phyloP scores from a whole-genome alignment of 2,329 filamentous ascomycete species.

The Stachybotrys chlorohalonatus region DNA sequence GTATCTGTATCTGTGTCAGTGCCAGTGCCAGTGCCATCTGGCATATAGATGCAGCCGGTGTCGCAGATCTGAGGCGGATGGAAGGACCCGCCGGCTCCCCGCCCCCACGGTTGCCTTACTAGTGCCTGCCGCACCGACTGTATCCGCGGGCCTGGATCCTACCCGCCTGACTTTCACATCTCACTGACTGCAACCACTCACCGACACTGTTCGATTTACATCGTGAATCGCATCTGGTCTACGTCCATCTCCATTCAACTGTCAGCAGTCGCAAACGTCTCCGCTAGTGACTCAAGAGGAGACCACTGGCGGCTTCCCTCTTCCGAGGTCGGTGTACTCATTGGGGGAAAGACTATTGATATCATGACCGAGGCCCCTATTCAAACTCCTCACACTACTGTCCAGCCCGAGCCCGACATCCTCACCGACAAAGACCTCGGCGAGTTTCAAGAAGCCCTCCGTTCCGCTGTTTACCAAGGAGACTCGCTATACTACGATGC shows the following conservation, averaged over 20 bases:
- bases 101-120: not conserved
- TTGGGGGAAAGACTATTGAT: not conserved
- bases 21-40: too few species aligned
- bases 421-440: constrained; percentile 17
- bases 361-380: not conserved
- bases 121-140: not conserved
- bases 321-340: not conserved
- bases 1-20: too few species aligned
- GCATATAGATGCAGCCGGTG: not conserved
- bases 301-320: not conserved
- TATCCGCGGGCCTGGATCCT: not conserved
- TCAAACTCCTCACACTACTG: not conserved
- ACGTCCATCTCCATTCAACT: too few species aligned
- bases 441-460: constrained; percentile 11
- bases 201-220: too few species aligned
- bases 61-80: not conserved
- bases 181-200: not conserved
- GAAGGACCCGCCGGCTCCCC: not conserved
- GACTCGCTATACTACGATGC: constrained; percentile 49
- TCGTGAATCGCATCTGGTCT: too few species aligned
- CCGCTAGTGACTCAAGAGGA: not conserved
- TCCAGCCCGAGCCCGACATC: not conserved
- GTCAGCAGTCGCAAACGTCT: not conserved
- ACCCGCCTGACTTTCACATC: not conserved
- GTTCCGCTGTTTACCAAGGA: constrained; percentile 17